Conservation (phyloP, 1,284 basidiomycete genomes). For the Puccinia coronata region DNA sequence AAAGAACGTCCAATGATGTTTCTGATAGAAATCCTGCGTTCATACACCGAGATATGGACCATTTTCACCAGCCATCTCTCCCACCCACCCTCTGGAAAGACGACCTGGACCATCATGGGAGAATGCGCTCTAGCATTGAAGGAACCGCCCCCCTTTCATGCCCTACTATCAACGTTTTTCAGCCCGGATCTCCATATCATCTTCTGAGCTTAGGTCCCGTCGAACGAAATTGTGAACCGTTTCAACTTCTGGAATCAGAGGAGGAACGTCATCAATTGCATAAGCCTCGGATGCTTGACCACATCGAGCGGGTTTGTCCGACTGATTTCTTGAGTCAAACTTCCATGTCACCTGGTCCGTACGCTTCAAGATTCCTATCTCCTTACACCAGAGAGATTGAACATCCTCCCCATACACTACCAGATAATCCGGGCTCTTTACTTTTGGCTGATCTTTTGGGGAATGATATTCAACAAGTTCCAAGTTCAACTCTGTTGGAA, state of each 20-base stretch:
- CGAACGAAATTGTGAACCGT: constrained; percentile 14
- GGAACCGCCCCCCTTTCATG: background rate
- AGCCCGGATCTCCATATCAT: constrained; percentile 11
- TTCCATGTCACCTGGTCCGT: background rate
- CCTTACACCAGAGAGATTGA: background rate
- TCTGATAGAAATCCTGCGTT: background rate
- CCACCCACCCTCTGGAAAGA: constrained; percentile 25
- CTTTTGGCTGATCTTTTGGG: background rate
- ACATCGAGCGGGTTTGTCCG: background rate
- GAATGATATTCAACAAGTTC: background rate
- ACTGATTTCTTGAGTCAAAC: background rate
- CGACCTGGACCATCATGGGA: constrained; percentile 5
- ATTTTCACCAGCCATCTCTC: background rate
- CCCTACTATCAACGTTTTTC: background rate
- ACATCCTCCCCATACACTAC: background rate
- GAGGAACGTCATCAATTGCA: constrained; percentile 14
- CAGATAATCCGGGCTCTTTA: background rate
- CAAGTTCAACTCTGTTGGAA: background rate
- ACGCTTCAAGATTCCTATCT: background rate
- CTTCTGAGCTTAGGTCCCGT: constrained; percentile 16
- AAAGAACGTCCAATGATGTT: background rate
- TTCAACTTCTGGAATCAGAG: constrained; percentile 12
- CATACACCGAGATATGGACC: background rate
- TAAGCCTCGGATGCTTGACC: constrained; percentile 14
- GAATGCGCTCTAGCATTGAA: background rate